A percentile compares a stretch with the other conserved stretches of the same genome.
Conservation (phyloP, 2,329 filamentous ascomycete genomes). For the Fusarium incarnatum region DNA sequence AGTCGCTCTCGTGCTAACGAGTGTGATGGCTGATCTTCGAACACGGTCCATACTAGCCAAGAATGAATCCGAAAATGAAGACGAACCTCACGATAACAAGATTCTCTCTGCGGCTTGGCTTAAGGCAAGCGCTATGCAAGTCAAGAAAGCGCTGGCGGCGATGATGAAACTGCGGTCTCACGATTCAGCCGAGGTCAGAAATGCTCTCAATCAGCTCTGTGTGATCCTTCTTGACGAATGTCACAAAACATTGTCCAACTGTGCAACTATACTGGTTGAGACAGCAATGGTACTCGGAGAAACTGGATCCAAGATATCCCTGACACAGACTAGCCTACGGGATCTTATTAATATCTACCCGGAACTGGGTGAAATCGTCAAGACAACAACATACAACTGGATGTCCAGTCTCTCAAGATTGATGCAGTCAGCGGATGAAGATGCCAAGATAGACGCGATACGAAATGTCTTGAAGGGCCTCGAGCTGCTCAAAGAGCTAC, state of each 20-base stretch:
- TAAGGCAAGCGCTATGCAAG: slow-evolving; percentile 80
- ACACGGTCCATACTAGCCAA: slow-evolving; percentile 60
- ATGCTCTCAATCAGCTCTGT: slow-evolving; percentile 77
- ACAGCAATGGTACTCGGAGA: slow-evolving; percentile 78
- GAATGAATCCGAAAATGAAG: slow-evolving; percentile 43
- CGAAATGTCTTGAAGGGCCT: slow-evolving; percentile 81
- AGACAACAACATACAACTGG: slow-evolving; percentile 82
- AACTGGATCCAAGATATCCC: slow-evolving; percentile 55
- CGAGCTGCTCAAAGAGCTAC: slow-evolving; percentile 71
- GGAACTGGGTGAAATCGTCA: slow-evolving; percentile 72
- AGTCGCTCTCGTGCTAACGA: slow-evolving; percentile 65
- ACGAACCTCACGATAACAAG: slow-evolving; percentile 48
- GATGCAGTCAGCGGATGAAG: slow-evolving; percentile 87
- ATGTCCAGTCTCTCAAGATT: slow-evolving; percentile 81
- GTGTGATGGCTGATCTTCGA: slow-evolving; percentile 68
- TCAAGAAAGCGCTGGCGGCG: slow-evolving; percentile 84
- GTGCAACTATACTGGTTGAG: slow-evolving; percentile 79
- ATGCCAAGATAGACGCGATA: slow-evolving; percentile 77
- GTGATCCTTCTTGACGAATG: slow-evolving; percentile 83
- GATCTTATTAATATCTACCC: slow-evolving; percentile 73
- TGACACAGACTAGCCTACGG: slow-evolving; percentile 64
- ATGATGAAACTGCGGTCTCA: slow-evolving; percentile 81
- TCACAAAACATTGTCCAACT: slow-evolving; percentile 75
- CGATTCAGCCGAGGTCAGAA: slow-evolving; percentile 74
- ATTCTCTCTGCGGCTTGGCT: slow-evolving; percentile 73